phyloP scores from a whole-genome alignment of 805 yeast genomes.

The Wickerhamiella occidentalis region DNA sequence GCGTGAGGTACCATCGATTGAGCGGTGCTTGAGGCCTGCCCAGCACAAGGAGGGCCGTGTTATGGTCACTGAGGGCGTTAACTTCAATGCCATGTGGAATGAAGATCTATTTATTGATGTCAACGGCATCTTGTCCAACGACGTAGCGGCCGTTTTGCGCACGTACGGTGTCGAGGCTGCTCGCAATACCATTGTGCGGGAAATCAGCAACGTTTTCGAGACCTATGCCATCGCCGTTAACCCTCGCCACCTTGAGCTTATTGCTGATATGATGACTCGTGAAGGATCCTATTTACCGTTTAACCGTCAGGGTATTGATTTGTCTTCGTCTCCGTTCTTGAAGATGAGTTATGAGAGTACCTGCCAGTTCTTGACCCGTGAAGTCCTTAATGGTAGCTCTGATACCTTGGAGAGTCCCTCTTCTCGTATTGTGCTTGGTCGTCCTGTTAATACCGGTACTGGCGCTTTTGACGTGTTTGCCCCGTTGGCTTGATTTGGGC shows the following conservation, averaged over 20 bases:
- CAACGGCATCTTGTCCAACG: conserved; percentile 82
- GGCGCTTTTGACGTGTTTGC: conserved; percentile 74
- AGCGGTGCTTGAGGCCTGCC: conserved; percentile 79
- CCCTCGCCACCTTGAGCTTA: conserved; percentile 84
- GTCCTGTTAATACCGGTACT: conserved; percentile 83
- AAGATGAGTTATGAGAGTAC: conserved; percentile 99
- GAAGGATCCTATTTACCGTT: conserved; percentile 95
- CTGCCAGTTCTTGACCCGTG: conserved; percentile 91
- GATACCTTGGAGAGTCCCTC: conserved; percentile 87
- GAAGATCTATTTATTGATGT: conserved; percentile 88
- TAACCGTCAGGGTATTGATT: conserved; percentile 96
- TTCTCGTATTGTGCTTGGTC: conserved; percentile 86
- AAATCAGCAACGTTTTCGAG: conserved; percentile 88
- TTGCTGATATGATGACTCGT: conserved; percentile 98
- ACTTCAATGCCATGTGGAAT: conserved; percentile 96
- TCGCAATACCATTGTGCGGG: conserved; percentile 90
- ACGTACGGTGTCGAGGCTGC: conserved; percentile 99
- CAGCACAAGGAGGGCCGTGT: conserved; percentile 60
- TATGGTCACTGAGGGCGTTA: conserved; percentile 94
- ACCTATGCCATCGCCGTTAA: conserved; percentile 92
- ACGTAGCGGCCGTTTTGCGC: conserved; percentile 74
- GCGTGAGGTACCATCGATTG: conserved; percentile 81
- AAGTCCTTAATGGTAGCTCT: conserved; percentile 81
- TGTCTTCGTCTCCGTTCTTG: conserved; percentile 90
- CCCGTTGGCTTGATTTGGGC: not conserved